Base-by-base conservation (phyloP, 768 basidiomycete genomes). In the Trametopsis cervina region DNA sequence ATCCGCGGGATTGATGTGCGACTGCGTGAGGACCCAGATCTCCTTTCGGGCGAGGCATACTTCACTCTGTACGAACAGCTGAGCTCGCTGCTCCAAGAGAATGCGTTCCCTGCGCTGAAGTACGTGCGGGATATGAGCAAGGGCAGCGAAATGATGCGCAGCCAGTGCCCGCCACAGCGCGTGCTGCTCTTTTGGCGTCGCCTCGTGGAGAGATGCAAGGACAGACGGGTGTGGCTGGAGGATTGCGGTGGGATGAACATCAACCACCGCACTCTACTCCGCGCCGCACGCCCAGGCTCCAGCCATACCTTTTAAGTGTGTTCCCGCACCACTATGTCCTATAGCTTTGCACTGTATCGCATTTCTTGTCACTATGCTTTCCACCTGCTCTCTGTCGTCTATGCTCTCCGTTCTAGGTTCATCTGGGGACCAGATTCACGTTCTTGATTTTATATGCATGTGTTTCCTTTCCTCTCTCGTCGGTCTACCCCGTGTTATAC, bases 1-100 rank as follows among this genome's bases (percentile, higher is more conserved):
- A 80, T 88, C 49, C 73, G 83, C 17, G 83, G 83, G 54, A 78
- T 87, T 58, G 80, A 85, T 62, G 73, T 75, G 51, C 72, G 84
- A 48, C 63, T 87, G 20, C 54, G 69, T 12, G 76, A 76, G 15
- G 66, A 63, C 50, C 63, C 59, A 4, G 55, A 58, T 42, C 53
- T 59, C 53, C 60, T 50, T 27, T 46, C 56, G 42, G 52, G 49
- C 41, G 58, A 47, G 44, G 72, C 76, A 11, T 84, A 83, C 59
- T 85, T 85, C 62, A 72, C 77, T 56, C 71, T 87, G 42, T 64
- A 70, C 26, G 79, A 82, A 61, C 85, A 87, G 61, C 71, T 87
- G 45, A 75, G 73, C 40, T 79, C 75, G 47, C 62, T 87, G 17
- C 57, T 87, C 15, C 67, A 73, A 42, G 56, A 63, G 5, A 72